A percentile compares a stretch with the other conserved stretches of the same genome.
Conservation (phyloP, 1,284 basidiomycete genomes). For the Puccinia brachypodii region DNA sequence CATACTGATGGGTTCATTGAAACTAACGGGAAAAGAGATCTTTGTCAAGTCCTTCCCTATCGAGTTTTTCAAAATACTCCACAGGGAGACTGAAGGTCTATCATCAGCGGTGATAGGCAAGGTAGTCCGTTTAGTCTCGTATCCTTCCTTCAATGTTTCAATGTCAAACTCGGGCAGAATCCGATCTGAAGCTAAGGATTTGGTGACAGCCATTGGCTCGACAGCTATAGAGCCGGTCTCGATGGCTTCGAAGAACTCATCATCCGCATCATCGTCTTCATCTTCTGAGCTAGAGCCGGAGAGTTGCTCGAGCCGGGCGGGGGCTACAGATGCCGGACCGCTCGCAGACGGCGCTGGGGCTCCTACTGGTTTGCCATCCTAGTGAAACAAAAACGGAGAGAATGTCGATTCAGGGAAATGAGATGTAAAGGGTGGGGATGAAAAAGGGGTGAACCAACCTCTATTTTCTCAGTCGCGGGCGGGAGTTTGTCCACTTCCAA, state of each 20-base stretch:
- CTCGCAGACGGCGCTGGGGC: neutral
- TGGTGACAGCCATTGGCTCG: slow-evolving; percentile 49
- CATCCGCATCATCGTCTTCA: slow-evolving; percentile 78
- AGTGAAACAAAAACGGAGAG: neutral
- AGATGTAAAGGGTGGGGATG: too few relatives aligned
- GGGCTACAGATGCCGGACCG: neutral
- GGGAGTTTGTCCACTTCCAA: neutral
- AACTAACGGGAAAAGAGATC: slow-evolving; percentile 89
- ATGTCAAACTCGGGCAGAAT: slow-evolving; percentile 52
- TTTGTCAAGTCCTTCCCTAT: slow-evolving; percentile 97
- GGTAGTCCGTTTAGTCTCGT: slow-evolving; percentile 66
- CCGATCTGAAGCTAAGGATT: slow-evolving; percentile 49
- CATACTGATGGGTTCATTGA: slow-evolving; percentile 97
- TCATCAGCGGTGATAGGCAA: slow-evolving; percentile 76
- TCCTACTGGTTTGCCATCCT: neutral
- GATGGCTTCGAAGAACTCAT: slow-evolving; percentile 98
- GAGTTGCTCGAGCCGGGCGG: neutral
- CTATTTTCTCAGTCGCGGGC: neutral
- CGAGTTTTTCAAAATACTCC: slow-evolving; percentile 91
- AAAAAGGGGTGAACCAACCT: neutral
- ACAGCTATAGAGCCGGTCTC: slow-evolving; percentile 69
- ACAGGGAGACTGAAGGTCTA: slow-evolving; percentile 84
- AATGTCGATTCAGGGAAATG: neutral
- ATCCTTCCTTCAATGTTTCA: slow-evolving; percentile 64
- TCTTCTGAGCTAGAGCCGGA: slow-evolving; percentile 59